Evolutionary conservation across 306 rosid genomes (phyloP).

Genomic region (Clitoria ternatea): DNA sequence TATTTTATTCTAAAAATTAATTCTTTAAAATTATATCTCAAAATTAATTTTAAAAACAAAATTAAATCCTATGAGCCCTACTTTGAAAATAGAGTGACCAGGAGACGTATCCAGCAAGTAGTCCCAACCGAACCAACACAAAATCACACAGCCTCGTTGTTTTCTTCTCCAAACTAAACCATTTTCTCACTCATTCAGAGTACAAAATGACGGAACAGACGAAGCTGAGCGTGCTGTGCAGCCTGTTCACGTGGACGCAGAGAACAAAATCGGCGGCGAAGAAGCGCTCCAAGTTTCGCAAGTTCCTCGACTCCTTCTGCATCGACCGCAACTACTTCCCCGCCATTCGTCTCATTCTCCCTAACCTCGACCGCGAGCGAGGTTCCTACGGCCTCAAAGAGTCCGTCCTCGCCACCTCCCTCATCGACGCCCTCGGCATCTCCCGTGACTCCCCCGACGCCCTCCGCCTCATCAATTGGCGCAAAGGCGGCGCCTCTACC

Average conservation of each 20-base stretch:
- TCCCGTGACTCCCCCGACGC: slow-evolving; percentile 83
- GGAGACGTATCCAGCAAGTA: too few species aligned
- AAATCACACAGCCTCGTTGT: not conserved
- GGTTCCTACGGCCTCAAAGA: slow-evolving; percentile 88
- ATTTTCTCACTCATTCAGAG: too few species aligned
- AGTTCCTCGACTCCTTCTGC: slow-evolving; percentile 79
- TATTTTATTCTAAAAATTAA: too few species aligned
- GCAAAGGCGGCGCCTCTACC: slow-evolving; percentile 72
- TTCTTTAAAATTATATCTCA: too few species aligned
- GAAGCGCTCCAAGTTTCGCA: slow-evolving; percentile 87
- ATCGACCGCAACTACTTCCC: slow-evolving; percentile 47
- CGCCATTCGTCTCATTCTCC: slow-evolving; percentile 76
- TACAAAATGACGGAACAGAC: slow-evolving; percentile 48
- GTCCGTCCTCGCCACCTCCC: slow-evolving; percentile 78
- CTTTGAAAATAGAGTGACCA: too few species aligned
- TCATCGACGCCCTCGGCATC: slow-evolving; percentile 81
- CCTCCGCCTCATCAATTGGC: slow-evolving; percentile 82
- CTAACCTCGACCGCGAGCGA: slow-evolving; percentile 82
- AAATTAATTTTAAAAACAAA: too few species aligned
- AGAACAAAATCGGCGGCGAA: slow-evolving; percentile 57
- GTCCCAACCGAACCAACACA: too few species aligned
- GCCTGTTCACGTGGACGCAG: slow-evolving; percentile 78
- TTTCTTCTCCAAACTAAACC: not conserved
- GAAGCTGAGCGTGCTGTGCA: slow-evolving; percentile 65
- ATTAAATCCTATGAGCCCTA: too few species aligned